Evolutionary conservation across 768 basidiomycete species (phyloP).

Genomic region (Rhodocollybia butyracea): DNA sequence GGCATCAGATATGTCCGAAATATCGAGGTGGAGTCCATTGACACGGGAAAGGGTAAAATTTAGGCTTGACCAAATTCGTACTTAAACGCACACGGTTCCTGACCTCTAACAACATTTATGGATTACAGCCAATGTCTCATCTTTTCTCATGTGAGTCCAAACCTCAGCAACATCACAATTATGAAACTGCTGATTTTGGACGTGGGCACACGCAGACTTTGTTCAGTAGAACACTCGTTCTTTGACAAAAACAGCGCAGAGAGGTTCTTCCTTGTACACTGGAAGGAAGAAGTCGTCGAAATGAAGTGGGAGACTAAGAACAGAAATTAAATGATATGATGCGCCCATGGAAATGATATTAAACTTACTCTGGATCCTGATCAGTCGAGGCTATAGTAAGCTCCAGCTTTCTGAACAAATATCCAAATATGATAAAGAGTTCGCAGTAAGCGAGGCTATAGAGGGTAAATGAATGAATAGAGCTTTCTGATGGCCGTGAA

Average conservation of each 20-base stretch:
- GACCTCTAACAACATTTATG: no score
- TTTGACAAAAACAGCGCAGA: neutral
- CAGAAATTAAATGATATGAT: neutral
- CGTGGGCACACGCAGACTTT: no score
- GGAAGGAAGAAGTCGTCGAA: slow-evolving; percentile 5
- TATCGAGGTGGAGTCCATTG: no score
- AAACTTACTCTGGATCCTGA: neutral
- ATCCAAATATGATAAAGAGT: slow-evolving; percentile 18
- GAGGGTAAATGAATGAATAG: neutral
- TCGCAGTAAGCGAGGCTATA: slow-evolving; percentile 21
- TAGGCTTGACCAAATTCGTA: no score
- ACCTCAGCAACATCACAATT: no score
- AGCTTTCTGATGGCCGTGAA: no score
- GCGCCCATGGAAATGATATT: neutral
- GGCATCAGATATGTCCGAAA: no score
- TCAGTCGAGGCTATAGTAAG: slow-evolving; percentile 3
- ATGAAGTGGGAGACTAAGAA: neutral
- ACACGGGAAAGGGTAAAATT: no score
- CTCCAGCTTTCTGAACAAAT: slow-evolving; percentile 24
- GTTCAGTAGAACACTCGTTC: neutral
- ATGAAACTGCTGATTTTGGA: no score
- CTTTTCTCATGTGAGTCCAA: no score
- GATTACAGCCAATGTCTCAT: no score
- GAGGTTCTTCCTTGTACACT: neutral
- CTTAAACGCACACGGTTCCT: no score